Percentiles rank a stretch among this genome's conserved stretches.
Conservation (phyloP, 192 early-diverging fungal species). For the Radiomyces spectabilis region DNA sequence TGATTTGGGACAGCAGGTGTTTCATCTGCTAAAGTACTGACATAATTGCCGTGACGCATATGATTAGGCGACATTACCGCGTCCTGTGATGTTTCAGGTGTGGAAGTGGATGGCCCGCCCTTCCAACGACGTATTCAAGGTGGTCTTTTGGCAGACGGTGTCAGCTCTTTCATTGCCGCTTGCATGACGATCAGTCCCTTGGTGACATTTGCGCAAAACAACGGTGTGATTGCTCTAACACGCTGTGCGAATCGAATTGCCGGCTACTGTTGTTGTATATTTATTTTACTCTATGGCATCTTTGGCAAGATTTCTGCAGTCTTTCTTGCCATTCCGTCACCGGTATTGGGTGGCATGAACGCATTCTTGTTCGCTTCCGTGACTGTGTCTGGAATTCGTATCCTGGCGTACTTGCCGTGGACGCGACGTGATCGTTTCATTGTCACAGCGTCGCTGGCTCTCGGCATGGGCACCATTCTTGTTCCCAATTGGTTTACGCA, state of each 20-base stretch:
- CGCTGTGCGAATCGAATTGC: constrained; percentile 37
- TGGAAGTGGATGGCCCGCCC: constrained; percentile 39
- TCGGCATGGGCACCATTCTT: constrained; percentile 40
- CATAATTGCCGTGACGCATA: background rate
- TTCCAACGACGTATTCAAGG: constrained; percentile 47
- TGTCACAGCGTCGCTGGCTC: constrained; percentile 31
- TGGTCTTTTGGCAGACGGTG: constrained; percentile 46
- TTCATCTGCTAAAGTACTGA: background rate
- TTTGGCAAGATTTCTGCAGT: constrained; percentile 44
- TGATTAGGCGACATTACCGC: constrained; percentile 40
- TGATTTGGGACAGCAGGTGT: background rate
- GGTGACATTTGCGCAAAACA: constrained; percentile 49
- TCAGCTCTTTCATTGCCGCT: constrained; percentile 40
- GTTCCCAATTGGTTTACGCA: constrained; percentile 31
- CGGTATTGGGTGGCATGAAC: constrained; percentile 47
- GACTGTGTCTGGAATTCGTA: constrained; percentile 44
- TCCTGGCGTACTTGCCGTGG: constrained; percentile 44
- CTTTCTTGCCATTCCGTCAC: constrained; percentile 36
- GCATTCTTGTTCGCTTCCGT: constrained; percentile 45
- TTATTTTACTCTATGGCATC: constrained; percentile 40
- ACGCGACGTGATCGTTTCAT: constrained; percentile 47
- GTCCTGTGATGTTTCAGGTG: constrained; percentile 42
- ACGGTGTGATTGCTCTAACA: constrained; percentile 42
- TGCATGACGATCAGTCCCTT: constrained; percentile 45
- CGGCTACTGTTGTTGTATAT: constrained; percentile 42